These are phyloP conservation scores for Fraxinus latifolia DNA, from an alignment of 305 asterid genomes.

Conservation along the genomic window DNA sequence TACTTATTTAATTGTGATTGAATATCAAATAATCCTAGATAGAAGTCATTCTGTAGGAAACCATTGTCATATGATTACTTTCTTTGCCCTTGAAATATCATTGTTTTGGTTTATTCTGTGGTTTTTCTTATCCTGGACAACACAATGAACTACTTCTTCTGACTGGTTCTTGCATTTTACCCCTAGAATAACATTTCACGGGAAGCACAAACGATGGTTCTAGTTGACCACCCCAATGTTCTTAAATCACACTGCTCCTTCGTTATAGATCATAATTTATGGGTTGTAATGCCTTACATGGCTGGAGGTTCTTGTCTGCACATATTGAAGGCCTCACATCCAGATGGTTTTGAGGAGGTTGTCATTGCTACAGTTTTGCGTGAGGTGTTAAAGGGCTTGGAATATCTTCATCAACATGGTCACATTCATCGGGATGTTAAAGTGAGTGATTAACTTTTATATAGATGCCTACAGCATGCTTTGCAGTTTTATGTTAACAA, in stretches of 20 bases:
- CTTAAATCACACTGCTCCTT: slow-evolving; percentile 90
- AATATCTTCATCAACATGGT: slow-evolving; percentile 94
- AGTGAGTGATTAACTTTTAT: slow-evolving; percentile 43
- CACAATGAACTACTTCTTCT: slow-evolving; percentile 20
- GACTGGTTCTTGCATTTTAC: slow-evolving; percentile 31
- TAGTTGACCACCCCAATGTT: slow-evolving; percentile 93
- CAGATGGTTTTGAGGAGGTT: slow-evolving; percentile 93
- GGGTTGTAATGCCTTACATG: slow-evolving; percentile 99
- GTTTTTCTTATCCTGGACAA: slow-evolving; percentile 14
- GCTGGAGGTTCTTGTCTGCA: slow-evolving; percentile 98
- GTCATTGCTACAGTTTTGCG: slow-evolving; percentile 89
- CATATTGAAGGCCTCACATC: slow-evolving; percentile 78
- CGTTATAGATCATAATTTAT: slow-evolving; percentile 74
- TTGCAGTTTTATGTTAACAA: not conserved
- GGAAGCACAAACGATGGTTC: slow-evolving; percentile 93
- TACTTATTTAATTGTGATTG: slow-evolving; percentile 13
- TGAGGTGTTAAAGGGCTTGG: slow-evolving; percentile 87
- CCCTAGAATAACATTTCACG: slow-evolving; percentile 79
- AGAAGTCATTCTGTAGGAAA: slow-evolving; percentile 18
- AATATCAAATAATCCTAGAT: not conserved
- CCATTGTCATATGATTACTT: slow-evolving; percentile 9
- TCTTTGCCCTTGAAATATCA: slow-evolving; percentile 13
- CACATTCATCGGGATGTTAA: slow-evolving; percentile 98
- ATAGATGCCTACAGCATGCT: not conserved
- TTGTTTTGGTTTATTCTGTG: slow-evolving; percentile 14